phyloP scores from a whole-genome alignment of 1,139 yeast genomes.

The Yamadazyma triangularis region DNA sequence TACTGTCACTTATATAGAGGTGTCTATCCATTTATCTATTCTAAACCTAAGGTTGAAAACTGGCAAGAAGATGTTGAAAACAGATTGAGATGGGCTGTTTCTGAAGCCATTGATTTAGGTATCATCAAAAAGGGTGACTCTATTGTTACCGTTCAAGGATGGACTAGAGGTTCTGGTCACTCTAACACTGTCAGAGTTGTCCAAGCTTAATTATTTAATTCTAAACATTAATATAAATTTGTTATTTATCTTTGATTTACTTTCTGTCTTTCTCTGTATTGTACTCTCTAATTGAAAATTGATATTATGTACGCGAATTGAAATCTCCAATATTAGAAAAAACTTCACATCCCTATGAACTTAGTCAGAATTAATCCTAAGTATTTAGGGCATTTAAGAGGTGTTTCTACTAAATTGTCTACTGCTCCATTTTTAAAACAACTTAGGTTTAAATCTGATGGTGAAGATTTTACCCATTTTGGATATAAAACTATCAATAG shows the following conservation, averaged over 20 bases:
- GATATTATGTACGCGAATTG: no score
- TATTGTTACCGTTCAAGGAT: slow-evolving; percentile 95
- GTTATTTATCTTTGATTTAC: no score
- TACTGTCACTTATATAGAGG: slow-evolving; percentile 96
- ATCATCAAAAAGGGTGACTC: slow-evolving; percentile 84
- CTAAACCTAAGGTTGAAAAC: slow-evolving; percentile 61
- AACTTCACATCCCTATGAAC: no score
- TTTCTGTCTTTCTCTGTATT: no score
- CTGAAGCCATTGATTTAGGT: slow-evolving; percentile 84
- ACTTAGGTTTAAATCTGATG: neutral
- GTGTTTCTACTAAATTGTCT: no score
- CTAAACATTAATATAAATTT: no score
- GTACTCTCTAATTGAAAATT: no score
- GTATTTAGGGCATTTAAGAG: no score
- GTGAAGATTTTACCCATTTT: slow-evolving; percentile 68
- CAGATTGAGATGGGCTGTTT: slow-evolving; percentile 92
- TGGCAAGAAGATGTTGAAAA: slow-evolving; percentile 97
- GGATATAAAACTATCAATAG: slow-evolving; percentile 84
- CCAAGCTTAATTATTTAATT: slow-evolving; percentile 44
- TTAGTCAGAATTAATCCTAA: no score
- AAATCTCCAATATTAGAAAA: no score
- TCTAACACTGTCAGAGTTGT: slow-evolving; percentile 91
- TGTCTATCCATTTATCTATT: slow-evolving; percentile 93
- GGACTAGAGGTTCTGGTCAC: slow-evolving; percentile 99
- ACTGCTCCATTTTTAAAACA: neutral